Evolutionary conservation across 192 early-diverging fungal genomes (phyloP), one percentile per base, ranked within the genome.

Genomic region (Spizellomyces sp.): DNA sequence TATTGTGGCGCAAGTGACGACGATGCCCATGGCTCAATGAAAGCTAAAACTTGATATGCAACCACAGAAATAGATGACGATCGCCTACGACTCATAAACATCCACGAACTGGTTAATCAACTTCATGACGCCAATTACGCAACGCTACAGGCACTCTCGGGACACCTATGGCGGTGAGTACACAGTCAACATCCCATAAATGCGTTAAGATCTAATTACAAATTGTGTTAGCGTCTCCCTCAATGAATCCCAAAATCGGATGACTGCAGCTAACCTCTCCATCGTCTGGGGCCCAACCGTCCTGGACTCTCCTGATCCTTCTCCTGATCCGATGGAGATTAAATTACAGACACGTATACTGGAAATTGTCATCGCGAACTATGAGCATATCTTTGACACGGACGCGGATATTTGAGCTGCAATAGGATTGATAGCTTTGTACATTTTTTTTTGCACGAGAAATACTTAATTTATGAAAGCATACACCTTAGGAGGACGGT

Each of bases 271-370:
- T 45, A 98, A 98, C 71, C 80, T 98, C 57, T 82, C 91, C 36
- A 94, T 97, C 55, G 91, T 98, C 8, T 97, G 96, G 90, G 95
- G 94, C 8, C 93, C 95, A 10, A 97, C 94, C 14, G 77, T 98
- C 59, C 75, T 98, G 66, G 89, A 84, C 59, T 27, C 72, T 9
- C 83, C 83, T 5, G 61, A 66, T 7, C 45, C 54, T 19, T 66
- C 61, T n/a, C 67, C 75, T n/a, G 80, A 83, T 48, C 75, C 79
- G 6, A 79, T 68, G 15, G 88, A 91, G 41, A 84, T 91, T 65
- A 84, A 86, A 42, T 76, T 82, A 48, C 89, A 90, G 64, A 86
- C 83, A 44, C 71, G 76, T 69, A 78, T 91, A 5, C 78, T 93
- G 6, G 90, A 93, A 80, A 81, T 83, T 9, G 79, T 91, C 10